A percentile compares a stretch with the other conserved stretches of the same genome.
These are phyloP conservation scores for Fusarium protoensiforme DNA, from an alignment of 2,329 filamentous ascomycete species.

Conservation along the genomic window DNA sequence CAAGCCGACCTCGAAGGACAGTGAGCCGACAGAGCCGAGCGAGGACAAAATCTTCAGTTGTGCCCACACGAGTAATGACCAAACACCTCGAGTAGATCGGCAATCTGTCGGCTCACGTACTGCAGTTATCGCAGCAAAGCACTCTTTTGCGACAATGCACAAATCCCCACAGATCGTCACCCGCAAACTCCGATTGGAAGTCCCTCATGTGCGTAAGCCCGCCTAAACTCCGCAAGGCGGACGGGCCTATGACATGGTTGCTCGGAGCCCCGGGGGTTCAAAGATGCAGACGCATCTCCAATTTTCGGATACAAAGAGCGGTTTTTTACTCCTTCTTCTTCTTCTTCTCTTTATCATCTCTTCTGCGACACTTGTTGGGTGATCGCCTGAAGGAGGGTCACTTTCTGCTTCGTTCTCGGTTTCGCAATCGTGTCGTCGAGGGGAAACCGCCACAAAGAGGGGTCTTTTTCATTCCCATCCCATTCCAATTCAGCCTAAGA, in stretches of 20 bases:
- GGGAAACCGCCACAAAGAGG: slow-evolving; percentile 34
- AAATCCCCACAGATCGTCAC: slow-evolving; percentile 16
- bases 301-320: slow-evolving; percentile 13
- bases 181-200: slow-evolving; percentile 25
- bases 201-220: slow-evolving; percentile 15
- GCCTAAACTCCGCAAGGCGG: slow-evolving; percentile 30
- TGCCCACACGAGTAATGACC: no score
- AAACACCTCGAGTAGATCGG: neutral
- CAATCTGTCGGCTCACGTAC: neutral
- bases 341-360: neutral
- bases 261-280: slow-evolving; percentile 23
- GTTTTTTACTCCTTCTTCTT: slow-evolving; percentile 5
- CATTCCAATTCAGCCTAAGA: slow-evolving; percentile 32
- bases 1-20: neutral
- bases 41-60: neutral
- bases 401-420: neutral
- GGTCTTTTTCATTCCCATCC: neutral
- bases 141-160: neutral
- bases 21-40: neutral
- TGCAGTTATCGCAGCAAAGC: neutral
- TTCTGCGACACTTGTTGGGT: neutral
- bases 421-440: slow-evolving; percentile 4
- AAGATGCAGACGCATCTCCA: slow-evolving; percentile 8
- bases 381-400: neutral
- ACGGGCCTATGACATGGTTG: slow-evolving; percentile 15